A percentile compares a stretch with the other conserved stretches of the same genome.
phyloP scores from a whole-genome alignment of 1,284 basidiomycete species.

The Ustilago hordei region DNA sequence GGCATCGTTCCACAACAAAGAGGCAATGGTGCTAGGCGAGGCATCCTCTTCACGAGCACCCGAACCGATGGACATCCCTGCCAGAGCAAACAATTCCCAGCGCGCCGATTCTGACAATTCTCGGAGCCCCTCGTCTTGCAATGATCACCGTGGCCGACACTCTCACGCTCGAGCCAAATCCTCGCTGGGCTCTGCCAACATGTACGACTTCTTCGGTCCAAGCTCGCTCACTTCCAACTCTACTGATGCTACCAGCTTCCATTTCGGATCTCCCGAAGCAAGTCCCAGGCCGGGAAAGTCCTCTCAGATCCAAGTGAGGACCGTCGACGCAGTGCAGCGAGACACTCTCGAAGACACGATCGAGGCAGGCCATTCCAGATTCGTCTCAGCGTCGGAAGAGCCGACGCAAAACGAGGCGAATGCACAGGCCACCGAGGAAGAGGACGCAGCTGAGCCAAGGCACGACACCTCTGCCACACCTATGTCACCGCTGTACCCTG shows the following conservation, averaged over 20 bases:
- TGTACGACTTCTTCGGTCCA: slow-evolving; percentile 49
- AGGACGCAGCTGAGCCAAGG: not conserved
- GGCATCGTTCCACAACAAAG: not conserved
- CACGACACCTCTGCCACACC: slow-evolving; percentile 10
- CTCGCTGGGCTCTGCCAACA: slow-evolving; percentile 37
- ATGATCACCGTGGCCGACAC: slow-evolving; percentile 15
- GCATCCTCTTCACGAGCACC: slow-evolving; percentile 12
- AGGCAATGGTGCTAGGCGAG: not conserved
- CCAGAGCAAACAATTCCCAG: not conserved
- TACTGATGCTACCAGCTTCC: slow-evolving; percentile 47
- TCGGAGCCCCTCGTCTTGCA: slow-evolving; percentile 5
- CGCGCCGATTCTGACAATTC: not conserved
- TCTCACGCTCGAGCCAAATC: slow-evolving; percentile 40
- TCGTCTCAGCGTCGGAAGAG: not conserved
- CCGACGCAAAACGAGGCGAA: not conserved
- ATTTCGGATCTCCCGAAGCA: slow-evolving; percentile 31
- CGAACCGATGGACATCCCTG: slow-evolving; percentile 23
- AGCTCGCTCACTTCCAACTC: slow-evolving; percentile 44
- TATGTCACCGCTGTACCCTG: slow-evolving; percentile 41
- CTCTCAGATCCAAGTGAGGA: not conserved
- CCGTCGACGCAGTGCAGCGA: not conserved
- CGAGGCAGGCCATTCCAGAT: slow-evolving; percentile 8
- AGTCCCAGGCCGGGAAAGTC: slow-evolving; percentile 21
- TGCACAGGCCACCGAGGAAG: not conserved
- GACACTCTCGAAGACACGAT: slow-evolving; percentile 21